Evolutionary conservation across 192 early-diverging fungal genomes (phyloP).

Genomic region (Backusella westeae): DNA sequence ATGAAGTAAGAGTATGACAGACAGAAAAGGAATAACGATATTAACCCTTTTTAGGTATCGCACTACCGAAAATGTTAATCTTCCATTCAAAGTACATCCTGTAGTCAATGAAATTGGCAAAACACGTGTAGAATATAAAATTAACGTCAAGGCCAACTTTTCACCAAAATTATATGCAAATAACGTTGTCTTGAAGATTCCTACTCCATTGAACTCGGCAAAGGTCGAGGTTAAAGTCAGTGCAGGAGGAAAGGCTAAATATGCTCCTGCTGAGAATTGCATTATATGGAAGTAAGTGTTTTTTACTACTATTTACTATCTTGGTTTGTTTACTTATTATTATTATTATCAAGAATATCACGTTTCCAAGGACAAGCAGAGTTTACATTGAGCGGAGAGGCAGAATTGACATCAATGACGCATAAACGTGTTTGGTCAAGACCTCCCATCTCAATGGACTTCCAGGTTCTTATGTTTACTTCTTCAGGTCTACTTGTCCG

Average conservation of each 20-base stretch:
- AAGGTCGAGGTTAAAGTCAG: constrained; percentile 78
- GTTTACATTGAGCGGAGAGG: constrained; percentile 76
- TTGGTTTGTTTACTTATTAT: neutral
- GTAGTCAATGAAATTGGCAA: constrained; percentile 85
- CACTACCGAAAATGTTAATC: constrained; percentile 92
- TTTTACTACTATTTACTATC: neutral
- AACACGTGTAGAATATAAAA: constrained; percentile 84
- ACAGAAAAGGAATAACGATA: neutral
- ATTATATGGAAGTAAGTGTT: constrained; percentile 92
- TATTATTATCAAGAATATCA: constrained; percentile 60
- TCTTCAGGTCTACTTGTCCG: constrained; percentile 93
- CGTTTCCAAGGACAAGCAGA: constrained; percentile 92
- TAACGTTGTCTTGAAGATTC: constrained; percentile 84
- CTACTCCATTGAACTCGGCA: constrained; percentile 89
- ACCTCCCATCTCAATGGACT: constrained; percentile 94
- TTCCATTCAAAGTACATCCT: constrained; percentile 95
- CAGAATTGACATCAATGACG: constrained; percentile 79
- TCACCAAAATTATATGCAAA: constrained; percentile 85
- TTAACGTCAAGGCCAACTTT: constrained; percentile 88
- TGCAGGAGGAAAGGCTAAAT: constrained; percentile 86
- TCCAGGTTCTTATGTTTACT: constrained; percentile 95
- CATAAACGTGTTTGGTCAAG: constrained; percentile 88
- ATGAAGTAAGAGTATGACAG: constrained; percentile 63
- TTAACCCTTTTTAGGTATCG: constrained; percentile 59
- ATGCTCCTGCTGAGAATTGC: constrained; percentile 88